Evolutionary conservation across 352 stramenopile genomes (phyloP).

Genomic region (Phytophthora sp.): DNA sequence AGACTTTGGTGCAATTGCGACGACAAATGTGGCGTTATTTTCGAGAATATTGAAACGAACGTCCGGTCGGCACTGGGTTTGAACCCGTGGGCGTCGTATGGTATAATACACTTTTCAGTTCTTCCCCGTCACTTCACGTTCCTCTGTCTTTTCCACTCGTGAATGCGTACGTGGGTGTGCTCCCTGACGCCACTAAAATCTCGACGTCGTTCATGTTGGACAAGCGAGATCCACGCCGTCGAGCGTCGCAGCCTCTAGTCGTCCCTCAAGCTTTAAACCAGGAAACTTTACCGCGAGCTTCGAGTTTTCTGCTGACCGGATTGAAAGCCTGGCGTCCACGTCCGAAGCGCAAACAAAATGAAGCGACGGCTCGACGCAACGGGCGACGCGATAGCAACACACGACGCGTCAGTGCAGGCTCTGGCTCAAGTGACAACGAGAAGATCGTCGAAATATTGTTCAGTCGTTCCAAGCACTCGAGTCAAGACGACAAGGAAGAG

Average conservation of each 20-base stretch:
- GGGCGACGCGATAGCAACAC: conserved; percentile 24
- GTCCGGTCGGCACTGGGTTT: not conserved
- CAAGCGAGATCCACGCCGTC: conserved; percentile 23
- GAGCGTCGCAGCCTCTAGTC: conserved; percentile 24
- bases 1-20: conserved; percentile 6
- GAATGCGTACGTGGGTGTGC: conserved; percentile 10
- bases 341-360: conserved; percentile 8
- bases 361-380: conserved; percentile 7
- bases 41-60: conserved; percentile 33
- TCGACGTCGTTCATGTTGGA: conserved; percentile 34
- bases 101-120: conserved; percentile 14
- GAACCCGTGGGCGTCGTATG: not conserved
- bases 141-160: conserved; percentile 27
- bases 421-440: conserved; percentile 7
- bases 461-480: conserved; percentile 4
- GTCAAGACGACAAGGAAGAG: too few relatives aligned
- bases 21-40: conserved; percentile 22
- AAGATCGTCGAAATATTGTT: conserved; percentile 11
- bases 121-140: conserved; percentile 16
- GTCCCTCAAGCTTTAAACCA: conserved; percentile 11
- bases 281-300: conserved; percentile 9
- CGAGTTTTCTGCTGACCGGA: conserved; percentile 33
- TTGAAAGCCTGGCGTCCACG: conserved; percentile 30
- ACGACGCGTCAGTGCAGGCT: conserved; percentile 22
- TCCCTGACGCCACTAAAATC: conserved; percentile 16